Evolutionary conservation across 306 rosid species (phyloP).

Genomic region (Fragaria ananassa): DNA sequence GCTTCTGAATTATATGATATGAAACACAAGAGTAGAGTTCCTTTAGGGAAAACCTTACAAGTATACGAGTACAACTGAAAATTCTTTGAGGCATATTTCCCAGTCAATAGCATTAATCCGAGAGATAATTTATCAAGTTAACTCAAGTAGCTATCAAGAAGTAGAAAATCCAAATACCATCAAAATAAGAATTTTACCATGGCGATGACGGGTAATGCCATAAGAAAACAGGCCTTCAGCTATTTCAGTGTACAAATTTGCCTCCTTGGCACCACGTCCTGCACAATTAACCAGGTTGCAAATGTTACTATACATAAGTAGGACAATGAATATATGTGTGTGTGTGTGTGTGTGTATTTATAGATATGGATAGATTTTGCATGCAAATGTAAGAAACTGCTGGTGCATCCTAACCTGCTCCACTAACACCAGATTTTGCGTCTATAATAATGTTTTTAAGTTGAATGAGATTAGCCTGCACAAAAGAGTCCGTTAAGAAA

Average conservation of each 20-base stretch:
- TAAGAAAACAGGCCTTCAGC: constrained; percentile 82
- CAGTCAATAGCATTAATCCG: background rate
- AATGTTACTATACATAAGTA: constrained; percentile 3
- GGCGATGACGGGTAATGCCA: constrained; percentile 91
- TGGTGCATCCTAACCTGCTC: constrained; percentile 72
- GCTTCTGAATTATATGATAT: background rate
- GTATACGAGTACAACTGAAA: background rate
- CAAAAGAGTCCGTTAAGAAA: constrained; percentile 23
- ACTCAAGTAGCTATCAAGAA: background rate
- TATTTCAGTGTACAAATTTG: constrained; percentile 78
- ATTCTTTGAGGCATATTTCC: background rate
- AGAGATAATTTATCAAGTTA: background rate
- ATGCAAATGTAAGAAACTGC: constrained; percentile 15
- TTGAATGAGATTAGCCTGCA: constrained; percentile 72
- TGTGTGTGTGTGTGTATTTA: too few relatives aligned
- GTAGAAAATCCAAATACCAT: constrained; percentile 1
- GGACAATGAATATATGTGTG: background rate
- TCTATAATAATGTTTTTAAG: constrained; percentile 63
- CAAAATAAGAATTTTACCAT: constrained; percentile 49
- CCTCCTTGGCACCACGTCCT: constrained; percentile 87
- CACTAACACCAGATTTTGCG: constrained; percentile 95
- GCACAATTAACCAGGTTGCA: constrained; percentile 36
- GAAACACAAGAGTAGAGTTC: background rate
- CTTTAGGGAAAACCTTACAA: background rate
- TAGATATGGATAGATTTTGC: background rate